Base-by-base conservation (phyloP, 495 filamentous ascomycete species). In the Tuber calosporum region DNA sequence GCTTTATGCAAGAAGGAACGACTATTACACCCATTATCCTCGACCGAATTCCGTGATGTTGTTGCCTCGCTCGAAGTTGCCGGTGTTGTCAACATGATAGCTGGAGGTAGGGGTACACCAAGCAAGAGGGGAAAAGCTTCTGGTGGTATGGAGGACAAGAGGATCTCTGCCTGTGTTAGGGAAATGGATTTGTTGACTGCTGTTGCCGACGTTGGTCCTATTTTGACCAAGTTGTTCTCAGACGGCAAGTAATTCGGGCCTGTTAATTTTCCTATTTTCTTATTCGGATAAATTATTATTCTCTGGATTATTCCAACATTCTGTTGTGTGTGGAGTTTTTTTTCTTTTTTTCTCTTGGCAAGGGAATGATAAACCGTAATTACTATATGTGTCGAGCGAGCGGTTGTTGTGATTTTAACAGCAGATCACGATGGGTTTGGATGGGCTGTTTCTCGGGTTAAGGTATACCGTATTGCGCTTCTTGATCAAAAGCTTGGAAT, bases 31-130 rank as follows among this genome's bases (percentile, higher is more conserved):
- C 91, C 95, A 9, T 85, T 99, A 4, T 93, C 91, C 4, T 88
- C 86, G 39, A 94, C 91, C 2, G 95, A 99, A 82, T 98, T 99
- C 82, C 87, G 93, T 67, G 96, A 98, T 82, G 93, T 99, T 4
- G 84, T 99, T n/a, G 88, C 89, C 15, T 93, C 90, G 68, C 83
- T 99, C 40, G 95, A 98, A 83, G 89, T 89, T 42, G 92, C 93
- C 42, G 91, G 92, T 73, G 89, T 89, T 62, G 88, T 89, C 73
- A 89, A 86, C 43, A 89, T 89, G 87, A 67, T 88, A 88, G 67
- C 83, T 87, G 34, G 84, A 83, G 67, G 82, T 86, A 26, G 79
- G 83, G 86, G 86, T 45, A 90, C 87, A 17, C 88, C 89, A 4
- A 88, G 86, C 41, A 90, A 88, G 79, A 85, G 86, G 45, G 83